phyloP scores from a whole-genome alignment of 164 flowering plant genomes.

The Aristolochia contorta region DNA sequence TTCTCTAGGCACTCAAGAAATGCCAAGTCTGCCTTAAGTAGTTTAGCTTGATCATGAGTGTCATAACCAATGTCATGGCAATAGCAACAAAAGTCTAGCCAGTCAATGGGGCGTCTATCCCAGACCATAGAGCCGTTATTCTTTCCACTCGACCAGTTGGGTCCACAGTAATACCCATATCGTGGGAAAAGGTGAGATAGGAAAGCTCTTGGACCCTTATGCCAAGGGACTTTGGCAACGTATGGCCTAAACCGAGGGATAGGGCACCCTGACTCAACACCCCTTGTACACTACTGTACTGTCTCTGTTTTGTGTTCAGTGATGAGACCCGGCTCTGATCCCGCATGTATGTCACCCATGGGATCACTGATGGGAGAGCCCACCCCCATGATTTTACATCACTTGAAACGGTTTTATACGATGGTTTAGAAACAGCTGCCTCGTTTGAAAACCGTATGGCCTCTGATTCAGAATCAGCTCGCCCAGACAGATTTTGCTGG shows the following conservation, averaged over 20 bases:
- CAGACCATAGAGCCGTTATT: slow-evolving; percentile 66
- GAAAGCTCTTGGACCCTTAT: slow-evolving; percentile 67
- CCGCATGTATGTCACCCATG: slow-evolving; percentile 36
- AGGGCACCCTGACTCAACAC: slow-evolving; percentile 15
- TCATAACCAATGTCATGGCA: slow-evolving; percentile 95
- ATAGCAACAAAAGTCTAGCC: slow-evolving; percentile 91
- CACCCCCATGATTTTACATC: slow-evolving; percentile 31
- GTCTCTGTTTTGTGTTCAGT: slow-evolving; percentile 37
- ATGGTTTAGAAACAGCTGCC: neutral
- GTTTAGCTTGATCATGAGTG: slow-evolving; percentile 72
- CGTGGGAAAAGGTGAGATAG: slow-evolving; percentile 84
- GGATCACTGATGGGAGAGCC: slow-evolving; percentile 41
- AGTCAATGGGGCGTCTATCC: slow-evolving; percentile 89
- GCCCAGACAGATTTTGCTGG: neutral
- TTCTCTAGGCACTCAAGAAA: slow-evolving; percentile 91
- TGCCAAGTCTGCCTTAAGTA: slow-evolving; percentile 82
- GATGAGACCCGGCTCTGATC: slow-evolving; percentile 27
- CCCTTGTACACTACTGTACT: slow-evolving; percentile 14
- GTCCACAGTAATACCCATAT: slow-evolving; percentile 95
- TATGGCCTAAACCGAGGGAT: slow-evolving; percentile 68
- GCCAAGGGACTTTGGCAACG: slow-evolving; percentile 92
- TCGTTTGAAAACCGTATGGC: neutral
- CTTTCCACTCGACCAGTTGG: slow-evolving; percentile 98
- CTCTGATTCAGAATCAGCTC: slow-evolving; percentile 1
- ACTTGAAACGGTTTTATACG: neutral